phyloP scores from a whole-genome alignment of 345 rosid species.

The Populus alba region DNA sequence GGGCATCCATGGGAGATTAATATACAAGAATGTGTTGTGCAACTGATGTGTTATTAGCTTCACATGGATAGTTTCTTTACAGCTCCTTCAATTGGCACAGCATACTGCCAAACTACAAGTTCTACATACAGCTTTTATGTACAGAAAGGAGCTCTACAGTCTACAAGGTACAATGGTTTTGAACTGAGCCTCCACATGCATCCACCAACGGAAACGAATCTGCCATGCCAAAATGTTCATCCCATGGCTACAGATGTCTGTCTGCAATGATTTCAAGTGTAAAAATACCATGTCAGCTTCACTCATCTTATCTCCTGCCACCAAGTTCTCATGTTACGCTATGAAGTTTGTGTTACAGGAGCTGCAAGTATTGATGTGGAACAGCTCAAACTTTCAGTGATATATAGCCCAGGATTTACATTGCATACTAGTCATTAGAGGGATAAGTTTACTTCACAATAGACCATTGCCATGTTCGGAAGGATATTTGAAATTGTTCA shows the following conservation, averaged over 20 bases:
- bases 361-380: neutral
- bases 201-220: conserved; percentile 5
- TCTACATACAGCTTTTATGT: neutral
- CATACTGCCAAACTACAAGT: neutral
- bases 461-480: neutral
- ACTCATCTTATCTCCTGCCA: neutral
- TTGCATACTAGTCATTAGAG: neutral
- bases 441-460: neutral
- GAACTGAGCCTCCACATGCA: neutral
- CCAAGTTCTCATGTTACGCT: neutral
- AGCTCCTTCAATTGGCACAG: neutral
- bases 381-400: conserved; percentile 1
- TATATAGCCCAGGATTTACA: conserved; percentile 11
- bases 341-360: neutral
- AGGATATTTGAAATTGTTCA: neutral
- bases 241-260: neutral
- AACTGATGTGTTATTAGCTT: conserved; percentile 1
- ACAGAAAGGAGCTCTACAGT: neutral
- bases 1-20: neutral
- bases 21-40: neutral
- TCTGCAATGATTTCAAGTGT: neutral
- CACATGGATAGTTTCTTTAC: neutral
- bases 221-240: neutral
- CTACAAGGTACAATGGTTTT: neutral
- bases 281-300: neutral